Percentiles rank a stretch among this genome's conserved stretches.
These are phyloP conservation scores for Russula virescens DNA, from an alignment of 768 basidiomycete species.

Conservation along the genomic window DNA sequence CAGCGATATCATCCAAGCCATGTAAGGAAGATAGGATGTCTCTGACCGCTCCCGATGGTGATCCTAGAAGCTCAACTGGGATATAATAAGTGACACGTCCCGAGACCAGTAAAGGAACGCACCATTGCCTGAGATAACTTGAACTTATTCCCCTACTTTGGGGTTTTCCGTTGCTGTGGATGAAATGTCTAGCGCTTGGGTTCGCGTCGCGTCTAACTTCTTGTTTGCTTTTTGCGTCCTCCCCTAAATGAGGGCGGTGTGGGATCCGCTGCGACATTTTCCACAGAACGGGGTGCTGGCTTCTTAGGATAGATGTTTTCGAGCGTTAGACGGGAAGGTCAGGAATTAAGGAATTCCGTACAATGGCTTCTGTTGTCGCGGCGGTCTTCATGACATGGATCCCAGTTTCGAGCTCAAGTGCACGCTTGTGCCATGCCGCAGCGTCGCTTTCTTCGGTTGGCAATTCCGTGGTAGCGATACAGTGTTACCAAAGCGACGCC, in stretches of 20 bases:
- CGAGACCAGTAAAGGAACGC: not conserved
- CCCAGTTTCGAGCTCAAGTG: conserved; percentile 11
- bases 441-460: conserved; percentile 1
- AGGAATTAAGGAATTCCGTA: not conserved
- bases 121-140: not conserved
- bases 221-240: not conserved
- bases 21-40: conserved; percentile 17
- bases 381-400: not conserved
- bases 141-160: not conserved
- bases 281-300: not conserved
- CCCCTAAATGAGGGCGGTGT: not conserved
- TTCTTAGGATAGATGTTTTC: not conserved
- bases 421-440: conserved; percentile 18
- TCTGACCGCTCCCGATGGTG: not conserved
- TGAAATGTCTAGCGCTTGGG: not conserved
- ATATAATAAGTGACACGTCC: not conserved
- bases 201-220: not conserved
- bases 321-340: not conserved
- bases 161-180: not conserved
- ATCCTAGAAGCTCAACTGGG: not conserved
- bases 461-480: not conserved
- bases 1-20: not conserved
- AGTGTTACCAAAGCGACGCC: conserved; percentile 3
- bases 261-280: not conserved
- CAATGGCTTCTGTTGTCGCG: not conserved